Conservation (phyloP, 371 early-diverging fungal species). For the Entomophthora muscae region DNA sequence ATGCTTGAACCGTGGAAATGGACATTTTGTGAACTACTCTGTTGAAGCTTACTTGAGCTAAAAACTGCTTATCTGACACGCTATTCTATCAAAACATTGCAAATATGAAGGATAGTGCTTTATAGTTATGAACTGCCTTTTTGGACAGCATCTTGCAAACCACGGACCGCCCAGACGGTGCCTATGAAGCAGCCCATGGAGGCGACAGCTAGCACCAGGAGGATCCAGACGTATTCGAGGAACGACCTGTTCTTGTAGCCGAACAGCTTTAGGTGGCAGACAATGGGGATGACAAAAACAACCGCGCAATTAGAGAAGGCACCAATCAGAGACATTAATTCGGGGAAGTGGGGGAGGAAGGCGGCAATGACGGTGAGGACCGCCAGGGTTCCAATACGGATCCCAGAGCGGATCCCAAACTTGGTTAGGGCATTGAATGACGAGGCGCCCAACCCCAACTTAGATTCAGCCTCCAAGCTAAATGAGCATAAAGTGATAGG, state of each 20-base stretch:
- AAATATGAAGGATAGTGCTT: too few species aligned
- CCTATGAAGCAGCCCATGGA: slow-evolving; percentile 42
- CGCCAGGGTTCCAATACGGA: slow-evolving; percentile 24
- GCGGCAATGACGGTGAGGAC: slow-evolving; percentile 26
- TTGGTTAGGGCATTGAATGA: slow-evolving; percentile 13
- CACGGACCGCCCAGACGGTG: slow-evolving; percentile 13
- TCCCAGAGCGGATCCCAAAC: slow-evolving; percentile 20
- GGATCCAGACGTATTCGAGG: slow-evolving; percentile 22
- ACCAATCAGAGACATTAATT: slow-evolving; percentile 52
- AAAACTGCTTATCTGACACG: too few species aligned
- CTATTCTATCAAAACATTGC: too few species aligned
- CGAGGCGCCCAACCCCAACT: slow-evolving; percentile 6
- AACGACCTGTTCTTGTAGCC: slow-evolving; percentile 23
- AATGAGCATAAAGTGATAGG: slow-evolving; percentile 30
- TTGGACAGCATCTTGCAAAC: neutral
- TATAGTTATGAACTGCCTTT: too few species aligned
- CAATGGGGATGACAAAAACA: slow-evolving; percentile 46
- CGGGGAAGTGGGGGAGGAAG: slow-evolving; percentile 44
- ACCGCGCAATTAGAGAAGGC: slow-evolving; percentile 41
- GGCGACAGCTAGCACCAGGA: slow-evolving; percentile 29
- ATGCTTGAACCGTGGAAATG: too few species aligned
- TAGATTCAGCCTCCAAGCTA: slow-evolving; percentile 17
- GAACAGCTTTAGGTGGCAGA: slow-evolving; percentile 39
- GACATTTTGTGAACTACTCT: too few species aligned
- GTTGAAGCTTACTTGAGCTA: too few species aligned